Percentiles rank a stretch among this genome's conserved stretches.
Conservation (phyloP, 805 yeast genomes). For the Cyberlindnera petersonii region DNA sequence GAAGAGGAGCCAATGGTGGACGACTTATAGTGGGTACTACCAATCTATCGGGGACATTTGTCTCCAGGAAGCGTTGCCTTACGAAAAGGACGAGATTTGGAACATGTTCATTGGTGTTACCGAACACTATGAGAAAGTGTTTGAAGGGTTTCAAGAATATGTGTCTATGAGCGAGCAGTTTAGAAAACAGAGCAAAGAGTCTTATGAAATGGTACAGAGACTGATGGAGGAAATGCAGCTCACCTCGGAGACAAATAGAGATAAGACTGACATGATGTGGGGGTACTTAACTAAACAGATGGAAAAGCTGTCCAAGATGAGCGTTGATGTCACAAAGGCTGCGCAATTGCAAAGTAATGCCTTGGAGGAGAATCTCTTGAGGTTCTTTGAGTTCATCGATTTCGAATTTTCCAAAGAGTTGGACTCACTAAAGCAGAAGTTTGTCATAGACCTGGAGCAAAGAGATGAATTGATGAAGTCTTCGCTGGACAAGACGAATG, state of each 20-base stretch:
- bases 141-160: conserved; percentile 20
- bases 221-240: conserved; percentile 16
- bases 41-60: conserved; percentile 52
- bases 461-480: conserved; percentile 11
- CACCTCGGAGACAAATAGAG: conserved; percentile 8
- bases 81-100: conserved; percentile 47
- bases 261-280: conserved; percentile 17
- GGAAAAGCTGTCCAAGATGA: conserved; percentile 15
- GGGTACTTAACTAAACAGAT: conserved; percentile 10
- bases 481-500: conserved; percentile 6
- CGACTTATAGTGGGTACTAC: conserved; percentile 65
- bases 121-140: conserved; percentile 23
- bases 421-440: conserved; percentile 10
- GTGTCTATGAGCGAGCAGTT: conserved; percentile 19
- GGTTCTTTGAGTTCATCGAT: conserved; percentile 11
- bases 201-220: conserved; percentile 11
- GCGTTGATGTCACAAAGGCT: conserved; percentile 16
- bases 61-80: conserved; percentile 46
- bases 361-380: conserved; percentile 11
- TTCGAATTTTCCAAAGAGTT: conserved; percentile 10
- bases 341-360: conserved; percentile 12
- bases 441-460: conserved; percentile 15
- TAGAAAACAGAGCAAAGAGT: conserved; percentile 13
- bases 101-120: conserved; percentile 47
- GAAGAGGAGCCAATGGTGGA: conserved; percentile 61